Conservation (phyloP, 345 rosid genomes). For the Eucalyptus virginea region DNA sequence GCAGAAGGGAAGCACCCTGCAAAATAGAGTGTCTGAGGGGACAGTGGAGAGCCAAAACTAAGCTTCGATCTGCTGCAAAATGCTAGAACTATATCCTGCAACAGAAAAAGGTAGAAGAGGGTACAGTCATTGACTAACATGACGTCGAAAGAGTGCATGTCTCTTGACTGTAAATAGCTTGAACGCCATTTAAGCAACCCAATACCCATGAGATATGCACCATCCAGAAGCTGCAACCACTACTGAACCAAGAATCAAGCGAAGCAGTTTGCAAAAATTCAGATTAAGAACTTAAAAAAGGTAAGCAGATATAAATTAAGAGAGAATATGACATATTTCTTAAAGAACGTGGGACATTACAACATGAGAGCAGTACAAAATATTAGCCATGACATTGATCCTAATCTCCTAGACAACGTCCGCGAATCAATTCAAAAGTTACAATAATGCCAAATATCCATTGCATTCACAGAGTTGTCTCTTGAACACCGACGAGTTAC, state of each 20-base stretch:
- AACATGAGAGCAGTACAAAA: not conserved
- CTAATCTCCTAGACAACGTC: not conserved
- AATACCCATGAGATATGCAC: not conserved
- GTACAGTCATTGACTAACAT: not conserved
- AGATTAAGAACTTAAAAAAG: not conserved
- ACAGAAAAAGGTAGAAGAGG: not conserved
- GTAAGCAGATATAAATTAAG: not conserved
- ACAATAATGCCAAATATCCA: not conserved
- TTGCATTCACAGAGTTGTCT: not conserved
- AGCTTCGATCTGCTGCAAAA: not conserved
- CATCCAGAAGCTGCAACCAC: not conserved
- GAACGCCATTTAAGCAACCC: not conserved
- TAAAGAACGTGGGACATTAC: not conserved
- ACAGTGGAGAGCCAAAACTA: not conserved
- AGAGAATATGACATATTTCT: not conserved
- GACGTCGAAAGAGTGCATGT: not conserved
- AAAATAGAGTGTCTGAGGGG: not conserved
- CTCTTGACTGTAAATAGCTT: not conserved
- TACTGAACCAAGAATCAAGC: not conserved
- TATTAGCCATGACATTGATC: not conserved
- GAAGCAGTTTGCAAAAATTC: not conserved
- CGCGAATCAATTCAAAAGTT: not conserved
- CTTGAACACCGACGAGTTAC: not conserved
- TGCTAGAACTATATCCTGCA: not conserved
- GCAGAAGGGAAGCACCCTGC: not conserved